Conservation (phyloP, 768 basidiomycete genomes). For the Amanita fuliginea region DNA sequence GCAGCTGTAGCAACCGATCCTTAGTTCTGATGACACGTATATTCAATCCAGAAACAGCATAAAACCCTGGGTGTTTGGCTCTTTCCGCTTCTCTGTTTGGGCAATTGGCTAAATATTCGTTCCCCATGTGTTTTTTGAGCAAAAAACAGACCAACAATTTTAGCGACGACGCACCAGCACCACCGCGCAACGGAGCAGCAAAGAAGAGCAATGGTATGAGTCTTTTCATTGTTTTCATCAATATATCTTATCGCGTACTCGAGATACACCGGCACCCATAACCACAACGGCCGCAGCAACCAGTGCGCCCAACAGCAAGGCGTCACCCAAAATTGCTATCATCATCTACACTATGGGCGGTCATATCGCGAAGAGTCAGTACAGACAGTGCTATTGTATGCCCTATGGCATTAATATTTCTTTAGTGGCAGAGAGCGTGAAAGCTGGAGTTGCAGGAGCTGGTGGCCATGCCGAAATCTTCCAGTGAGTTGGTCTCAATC, state of each 20-base stretch:
- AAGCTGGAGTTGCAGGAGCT: conserved; percentile 32
- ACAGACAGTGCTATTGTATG: not conserved
- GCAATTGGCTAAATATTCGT: too few species aligned
- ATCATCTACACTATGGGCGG: conserved; percentile 68
- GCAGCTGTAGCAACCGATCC: too few species aligned
- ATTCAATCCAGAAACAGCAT: not conserved
- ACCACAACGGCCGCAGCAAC: too few species aligned
- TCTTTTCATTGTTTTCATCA: not conserved
- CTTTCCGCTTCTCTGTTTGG: not conserved
- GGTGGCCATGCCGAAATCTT: conserved; percentile 42
- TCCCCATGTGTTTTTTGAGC: conserved; percentile 2
- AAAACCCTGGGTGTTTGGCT: not conserved
- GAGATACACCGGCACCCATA: not conserved
- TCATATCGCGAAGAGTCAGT: conserved; percentile 58
- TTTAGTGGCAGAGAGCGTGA: conserved; percentile 51
- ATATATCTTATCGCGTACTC: not conserved
- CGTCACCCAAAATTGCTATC: conserved; percentile 52
- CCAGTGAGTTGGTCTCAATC: conserved; percentile 31
- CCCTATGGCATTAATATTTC: not conserved
- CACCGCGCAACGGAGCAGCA: not conserved
- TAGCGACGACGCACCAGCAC: not conserved
- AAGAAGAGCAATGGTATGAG: not conserved
- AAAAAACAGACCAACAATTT: conserved; percentile 3
- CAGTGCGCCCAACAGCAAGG: conserved; percentile 16
- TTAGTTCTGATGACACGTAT: too few species aligned